Conservation (phyloP, 2,329 filamentous ascomycete species). For the Rhynchosporium graminicola region DNA sequence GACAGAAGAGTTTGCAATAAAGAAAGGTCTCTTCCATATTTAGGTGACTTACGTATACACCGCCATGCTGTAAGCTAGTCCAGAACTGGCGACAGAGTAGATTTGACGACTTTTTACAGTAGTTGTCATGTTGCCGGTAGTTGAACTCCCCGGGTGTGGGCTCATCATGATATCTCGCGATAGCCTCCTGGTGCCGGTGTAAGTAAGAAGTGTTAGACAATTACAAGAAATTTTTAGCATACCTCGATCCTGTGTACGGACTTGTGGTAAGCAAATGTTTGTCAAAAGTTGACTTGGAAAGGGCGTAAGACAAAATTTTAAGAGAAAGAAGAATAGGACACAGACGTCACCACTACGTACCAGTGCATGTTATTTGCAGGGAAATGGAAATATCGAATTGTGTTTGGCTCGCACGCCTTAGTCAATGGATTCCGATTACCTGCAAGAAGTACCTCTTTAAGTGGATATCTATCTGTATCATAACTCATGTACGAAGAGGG, state of each 20-base stretch:
- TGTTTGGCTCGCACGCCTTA: conserved; percentile 1
- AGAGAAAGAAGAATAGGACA: no score
- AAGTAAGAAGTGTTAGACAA: no score
- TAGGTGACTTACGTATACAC: not conserved
- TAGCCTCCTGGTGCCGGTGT: conserved; percentile 18
- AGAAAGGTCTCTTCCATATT: not conserved
- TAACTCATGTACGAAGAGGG: conserved; percentile 8
- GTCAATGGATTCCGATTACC: conserved; percentile 10
- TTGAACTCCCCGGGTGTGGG: conserved; percentile 7
- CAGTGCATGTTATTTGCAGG: conserved; percentile 31
- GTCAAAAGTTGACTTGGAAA: no score
- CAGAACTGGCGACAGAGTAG: conserved; percentile 29
- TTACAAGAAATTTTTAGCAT: not conserved
- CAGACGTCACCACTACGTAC: no score
- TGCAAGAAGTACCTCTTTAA: conserved; percentile 7
- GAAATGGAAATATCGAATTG: conserved; percentile 29
- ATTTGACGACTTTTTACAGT: conserved; percentile 23
- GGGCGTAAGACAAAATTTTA: no score
- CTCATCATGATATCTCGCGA: conserved; percentile 23
- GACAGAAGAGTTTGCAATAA: not conserved
- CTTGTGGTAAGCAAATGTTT: no score
- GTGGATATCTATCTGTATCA: conserved; percentile 10
- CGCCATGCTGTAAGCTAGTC: conserved; percentile 28
- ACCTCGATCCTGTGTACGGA: conserved; percentile 22
- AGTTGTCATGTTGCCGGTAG: conserved; percentile 10